Percentiles rank a stretch among this genome's conserved stretches.
phyloP scores from a whole-genome alignment of 2,329 filamentous ascomycete species.

The Pseudogymnoascus sp. region DNA sequence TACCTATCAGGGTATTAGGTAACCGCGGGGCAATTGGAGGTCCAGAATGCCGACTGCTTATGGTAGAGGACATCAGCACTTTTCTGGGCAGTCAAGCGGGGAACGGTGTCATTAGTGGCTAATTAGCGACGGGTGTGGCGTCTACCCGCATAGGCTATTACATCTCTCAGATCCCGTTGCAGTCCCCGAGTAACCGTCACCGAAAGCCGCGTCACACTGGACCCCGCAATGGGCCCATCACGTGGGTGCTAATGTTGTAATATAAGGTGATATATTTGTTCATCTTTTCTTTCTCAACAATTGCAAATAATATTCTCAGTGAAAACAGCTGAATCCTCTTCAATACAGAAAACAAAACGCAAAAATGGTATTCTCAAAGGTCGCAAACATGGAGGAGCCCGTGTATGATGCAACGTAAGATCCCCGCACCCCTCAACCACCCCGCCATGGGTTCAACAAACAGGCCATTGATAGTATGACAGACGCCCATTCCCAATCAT shows the following conservation, averaged over 20 bases:
- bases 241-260: neutral
- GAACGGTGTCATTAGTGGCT: neutral
- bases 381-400: conserved; percentile 8
- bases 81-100: neutral
- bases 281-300: neutral
- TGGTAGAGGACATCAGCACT: neutral
- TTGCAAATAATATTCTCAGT: neutral
- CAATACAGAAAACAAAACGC: neutral
- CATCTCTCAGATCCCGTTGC: no score
- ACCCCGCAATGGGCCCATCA: neutral
- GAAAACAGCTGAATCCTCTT: neutral
- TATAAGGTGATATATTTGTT: neutral
- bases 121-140: neutral
- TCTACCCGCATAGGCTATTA: neutral
- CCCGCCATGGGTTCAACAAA: neutral
- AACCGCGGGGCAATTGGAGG: neutral
- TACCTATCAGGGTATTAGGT: neutral
- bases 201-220: neutral
- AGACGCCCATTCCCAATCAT: conserved; percentile 28
- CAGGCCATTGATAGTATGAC: neutral
- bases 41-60: neutral
- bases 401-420: conserved; percentile 8
- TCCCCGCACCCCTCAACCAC: neutral
- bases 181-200: neutral
- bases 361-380: conserved; percentile 7